Evolutionary conservation across 495 filamentous ascomycete species (phyloP), one percentile per base, ranked within the genome.

Genomic region (Viridothelium virens): DNA sequence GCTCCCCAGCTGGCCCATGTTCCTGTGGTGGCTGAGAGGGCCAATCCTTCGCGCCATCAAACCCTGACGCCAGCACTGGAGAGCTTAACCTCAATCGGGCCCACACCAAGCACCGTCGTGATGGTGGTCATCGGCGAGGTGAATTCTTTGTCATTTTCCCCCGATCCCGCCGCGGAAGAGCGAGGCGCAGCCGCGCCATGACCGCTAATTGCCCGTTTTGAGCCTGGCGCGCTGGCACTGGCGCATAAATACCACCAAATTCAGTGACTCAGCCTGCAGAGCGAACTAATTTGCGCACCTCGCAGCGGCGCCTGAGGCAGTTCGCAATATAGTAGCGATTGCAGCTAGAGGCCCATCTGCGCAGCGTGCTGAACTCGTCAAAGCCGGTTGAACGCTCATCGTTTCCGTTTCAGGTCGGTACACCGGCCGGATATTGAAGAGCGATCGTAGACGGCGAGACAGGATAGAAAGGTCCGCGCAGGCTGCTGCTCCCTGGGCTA

Each of bases 1-100:
- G 53, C 53, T 59, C 31, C 53, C 53, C 53, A 59, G 53, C 53
- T 59, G 53, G 31, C 53, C 53, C 53, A 59, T 59, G 53, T 59
- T 59, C 53, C 53, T 59, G 53, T 59, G 53, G 53, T 59, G 53
- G 53, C 53, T 59, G 53, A 59, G 53, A 59, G 53, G 3, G 5
- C 31, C 25, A 59, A 59, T 59, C 53, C 53, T 59, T 59, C 53
- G 53, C 53, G 25, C 53, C 31, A 33, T 59, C 53, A 59, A 59
- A 59, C 53, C 53, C 53, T 59, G 7, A 36, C 53, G 31, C 18
- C 25, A 25, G 25, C 25, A 25, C 25, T 25, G 25, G 7, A 59
- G n/a, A 36, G 53, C 53, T 33, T 44, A 33, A 36, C n/a, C 25
- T 59, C 31, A 59, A 33, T 14, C 53, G 53, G 33, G 12, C 48